Conservation (phyloP, 2,329 filamentous ascomycete genomes). For the Huntiella decipiens region DNA sequence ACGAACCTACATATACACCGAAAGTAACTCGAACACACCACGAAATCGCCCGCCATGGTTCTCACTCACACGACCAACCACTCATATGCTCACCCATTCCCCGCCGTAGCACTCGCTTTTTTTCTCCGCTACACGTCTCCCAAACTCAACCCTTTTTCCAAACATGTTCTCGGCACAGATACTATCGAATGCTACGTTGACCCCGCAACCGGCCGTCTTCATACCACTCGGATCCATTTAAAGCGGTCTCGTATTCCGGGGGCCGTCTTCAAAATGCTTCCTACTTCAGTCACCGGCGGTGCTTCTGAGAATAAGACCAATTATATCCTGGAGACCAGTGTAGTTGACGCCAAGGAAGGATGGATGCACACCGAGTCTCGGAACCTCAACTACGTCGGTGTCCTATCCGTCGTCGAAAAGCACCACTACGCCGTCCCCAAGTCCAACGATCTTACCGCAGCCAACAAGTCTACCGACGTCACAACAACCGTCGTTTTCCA, state of each 20-base stretch:
- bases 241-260: slow-evolving; percentile 64
- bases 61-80: slow-evolving; percentile 48
- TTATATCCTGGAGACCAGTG: slow-evolving; percentile 63
- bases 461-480: slow-evolving; percentile 37
- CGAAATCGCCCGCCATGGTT: slow-evolving; percentile 28
- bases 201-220: slow-evolving; percentile 50
- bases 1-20: neutral
- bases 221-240: slow-evolving; percentile 62
- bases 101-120: slow-evolving; percentile 72
- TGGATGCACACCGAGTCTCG: slow-evolving; percentile 69
- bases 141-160: slow-evolving; percentile 57
- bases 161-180: slow-evolving; percentile 67
- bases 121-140: slow-evolving; percentile 67
- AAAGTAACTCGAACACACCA: neutral
- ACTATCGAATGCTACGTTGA: slow-evolving; percentile 60
- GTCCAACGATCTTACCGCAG: slow-evolving; percentile 15
- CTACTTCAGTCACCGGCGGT: slow-evolving; percentile 48
- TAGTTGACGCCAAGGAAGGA: slow-evolving; percentile 60
- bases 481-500: slow-evolving; percentile 56
- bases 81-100: slow-evolving; percentile 63
- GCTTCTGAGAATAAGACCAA: slow-evolving; percentile 47
- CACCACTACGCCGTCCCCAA: slow-evolving; percentile 36
- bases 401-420: slow-evolving; percentile 58
- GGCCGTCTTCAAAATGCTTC: slow-evolving; percentile 57
- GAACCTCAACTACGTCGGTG: slow-evolving; percentile 67